These are phyloP conservation scores for Malus fusca DNA, from an alignment of 306 rosid species.

Conservation along the genomic window DNA sequence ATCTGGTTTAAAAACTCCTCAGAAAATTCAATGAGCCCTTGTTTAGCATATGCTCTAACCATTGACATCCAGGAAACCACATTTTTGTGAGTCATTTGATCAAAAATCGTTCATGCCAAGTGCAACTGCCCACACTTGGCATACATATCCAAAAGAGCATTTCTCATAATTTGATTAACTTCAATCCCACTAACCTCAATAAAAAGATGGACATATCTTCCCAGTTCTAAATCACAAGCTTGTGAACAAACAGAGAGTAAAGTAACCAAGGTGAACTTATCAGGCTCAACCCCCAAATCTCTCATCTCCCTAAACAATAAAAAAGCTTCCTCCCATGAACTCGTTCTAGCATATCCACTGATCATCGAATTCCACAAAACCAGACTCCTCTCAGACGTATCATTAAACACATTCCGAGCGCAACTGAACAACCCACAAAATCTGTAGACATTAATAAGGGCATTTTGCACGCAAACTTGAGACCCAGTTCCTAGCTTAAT, in stretches of 20 bases:
- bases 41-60: conserved; percentile 54
- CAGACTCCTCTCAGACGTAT: conserved; percentile 36
- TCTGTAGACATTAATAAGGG: conserved; percentile 35
- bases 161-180: conserved; percentile 47
- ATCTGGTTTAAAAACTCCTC: conserved; percentile 38
- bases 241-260: conserved; percentile 63
- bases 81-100: conserved; percentile 40
- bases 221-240: conserved; percentile 36
- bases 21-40: conserved; percentile 41
- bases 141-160: conserved; percentile 62
- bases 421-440: conserved; percentile 33
- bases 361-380: conserved; percentile 78
- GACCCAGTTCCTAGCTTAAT: conserved; percentile 49
- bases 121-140: conserved; percentile 59
- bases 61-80: conserved; percentile 66
- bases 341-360: conserved; percentile 47
- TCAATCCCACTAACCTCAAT: conserved; percentile 35
- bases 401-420: conserved; percentile 57
- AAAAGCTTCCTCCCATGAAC: conserved; percentile 25
- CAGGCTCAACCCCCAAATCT: conserved; percentile 35
- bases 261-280: conserved; percentile 56
- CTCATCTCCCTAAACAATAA: conserved; percentile 47
- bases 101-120: conserved; percentile 33
- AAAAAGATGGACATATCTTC: conserved; percentile 48
- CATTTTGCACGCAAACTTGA: conserved; percentile 46